These are phyloP conservation scores for Apiospora arundinis DNA, from an alignment of 2,329 filamentous ascomycete genomes.

Conservation along the genomic window DNA sequence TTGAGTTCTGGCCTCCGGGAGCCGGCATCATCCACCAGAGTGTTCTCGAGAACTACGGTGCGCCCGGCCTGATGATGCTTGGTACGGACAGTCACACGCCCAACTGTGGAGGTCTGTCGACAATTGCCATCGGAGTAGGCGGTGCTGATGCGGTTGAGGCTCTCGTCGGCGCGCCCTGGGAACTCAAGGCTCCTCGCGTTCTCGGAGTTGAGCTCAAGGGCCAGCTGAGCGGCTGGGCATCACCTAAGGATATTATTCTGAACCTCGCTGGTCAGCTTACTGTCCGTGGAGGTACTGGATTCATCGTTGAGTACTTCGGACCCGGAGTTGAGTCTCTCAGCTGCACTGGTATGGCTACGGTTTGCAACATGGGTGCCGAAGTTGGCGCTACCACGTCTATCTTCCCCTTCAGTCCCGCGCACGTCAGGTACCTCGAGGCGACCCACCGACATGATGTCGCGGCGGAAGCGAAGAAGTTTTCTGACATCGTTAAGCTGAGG, in stretches of 20 bases:
- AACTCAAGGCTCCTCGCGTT: slow-evolving; percentile 92
- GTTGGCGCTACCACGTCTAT: slow-evolving; percentile 95
- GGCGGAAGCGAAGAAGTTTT: slow-evolving; percentile 64
- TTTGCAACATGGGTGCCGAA: slow-evolving; percentile 89
- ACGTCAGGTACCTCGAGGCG: slow-evolving; percentile 83
- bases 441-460: slow-evolving; percentile 80
- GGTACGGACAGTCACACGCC: slow-evolving; percentile 97
- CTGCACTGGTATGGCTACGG: slow-evolving; percentile 91
- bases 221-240: slow-evolving; percentile 85
- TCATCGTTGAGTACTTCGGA: slow-evolving; percentile 92
- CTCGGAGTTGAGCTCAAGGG: slow-evolving; percentile 86
- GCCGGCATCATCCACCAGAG: slow-evolving; percentile 98
- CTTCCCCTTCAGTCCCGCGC: slow-evolving; percentile 89
- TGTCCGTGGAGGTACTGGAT: slow-evolving; percentile 92
- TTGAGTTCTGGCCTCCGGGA: slow-evolving; percentile 94
- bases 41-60: slow-evolving; percentile 95
- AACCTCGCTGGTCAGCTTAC: slow-evolving; percentile 88
- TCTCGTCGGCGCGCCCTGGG: slow-evolving; percentile 95
- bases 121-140: slow-evolving; percentile 95
- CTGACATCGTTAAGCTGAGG: slow-evolving; percentile 64
- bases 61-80: slow-evolving; percentile 98
- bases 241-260: slow-evolving; percentile 95
- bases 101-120: slow-evolving; percentile 93
- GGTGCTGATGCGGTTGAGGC: slow-evolving; percentile 97
- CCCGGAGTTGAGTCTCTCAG: slow-evolving; percentile 88